Base-by-base conservation (phyloP, 2,329 filamentous ascomycete genomes). In the Pestalotiopsis sp. region DNA sequence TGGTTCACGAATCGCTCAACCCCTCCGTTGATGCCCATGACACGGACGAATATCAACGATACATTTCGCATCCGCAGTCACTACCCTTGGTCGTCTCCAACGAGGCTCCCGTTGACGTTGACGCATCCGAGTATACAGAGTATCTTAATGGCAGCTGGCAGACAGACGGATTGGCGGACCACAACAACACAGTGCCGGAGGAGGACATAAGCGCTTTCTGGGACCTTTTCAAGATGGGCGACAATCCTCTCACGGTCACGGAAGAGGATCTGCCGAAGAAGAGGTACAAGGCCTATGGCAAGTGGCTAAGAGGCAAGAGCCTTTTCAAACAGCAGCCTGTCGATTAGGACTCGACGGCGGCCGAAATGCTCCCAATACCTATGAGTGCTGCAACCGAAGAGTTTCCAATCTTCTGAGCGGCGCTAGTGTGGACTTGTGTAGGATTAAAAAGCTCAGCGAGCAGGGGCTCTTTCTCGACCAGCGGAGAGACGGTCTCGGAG, bases 241-340 rank as follows among this genome's bases (percentile, higher is more conserved):
- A 96, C 70, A 93, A 97, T 74, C 93, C 94, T 20, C 82, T 99
- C 65, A 97, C 93, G 2, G 95, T 98, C 14, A 91, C 90, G 1
- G 91, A 95, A 59, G 95, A 97, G 76, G 96, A 98, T 79, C 87
- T 90, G 60, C 87, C 88, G 55, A 98, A 97, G 87, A 98, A 98
- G 86, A 86, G 96, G 74, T 99, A 99, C 80, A 98, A 97, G 82
- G 93, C 95, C 11, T 99, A 99, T 81, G 85, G 91, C 75, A 97
- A 98, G 81, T 99, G 96, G 95, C 84, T 99, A 76, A 88, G 91
- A 71, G 95, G 95, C 20, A 98, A 98, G 84, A 97, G 94, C 75
- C 87, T 98, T 75, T 98, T 98, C 80, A 98, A 98, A 81, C 95
- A 98, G 85, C 90, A 91, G 79, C 89, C 91, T 60, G 84, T 88